A percentile compares a stretch with the other conserved stretches of the same genome.
Conservation (phyloP, 345 rosid species). For the Limnanthes douglasii region DNA sequence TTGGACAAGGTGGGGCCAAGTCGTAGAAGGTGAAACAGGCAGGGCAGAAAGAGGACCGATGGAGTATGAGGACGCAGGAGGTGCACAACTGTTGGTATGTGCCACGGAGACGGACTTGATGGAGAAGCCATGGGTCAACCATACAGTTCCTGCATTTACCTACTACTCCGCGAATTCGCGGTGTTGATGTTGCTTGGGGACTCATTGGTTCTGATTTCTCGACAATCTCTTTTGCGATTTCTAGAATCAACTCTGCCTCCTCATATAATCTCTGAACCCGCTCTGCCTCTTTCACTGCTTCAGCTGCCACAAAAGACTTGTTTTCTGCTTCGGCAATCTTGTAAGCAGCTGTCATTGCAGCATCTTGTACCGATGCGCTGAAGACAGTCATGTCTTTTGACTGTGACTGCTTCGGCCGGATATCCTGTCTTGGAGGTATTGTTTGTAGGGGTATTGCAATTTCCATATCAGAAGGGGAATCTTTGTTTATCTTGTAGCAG, state of each 20-base stretch:
- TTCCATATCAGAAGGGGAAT: slow-evolving; percentile 18
- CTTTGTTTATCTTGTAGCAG: slow-evolving; percentile 32
- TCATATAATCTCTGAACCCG: slow-evolving; percentile 32
- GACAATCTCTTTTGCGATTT: slow-evolving; percentile 28
- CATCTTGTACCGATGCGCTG: slow-evolving; percentile 22
- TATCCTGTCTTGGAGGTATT: slow-evolving; percentile 21
- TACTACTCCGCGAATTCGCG: no score
- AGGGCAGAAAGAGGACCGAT: slow-evolving; percentile 56
- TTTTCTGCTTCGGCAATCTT: slow-evolving; percentile 44
- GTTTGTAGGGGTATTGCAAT: slow-evolving; percentile 21
- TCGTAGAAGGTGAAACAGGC: slow-evolving; percentile 45
- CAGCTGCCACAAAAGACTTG: slow-evolving; percentile 35
- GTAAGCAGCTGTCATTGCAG: slow-evolving; percentile 27
- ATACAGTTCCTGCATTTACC: no score
- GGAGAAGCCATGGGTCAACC: slow-evolving; percentile 23
- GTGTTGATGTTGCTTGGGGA: no score
- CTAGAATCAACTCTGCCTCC: slow-evolving; percentile 25
- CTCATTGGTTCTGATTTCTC: no score
- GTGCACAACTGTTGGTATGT: slow-evolving; percentile 48
- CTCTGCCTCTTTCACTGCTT: slow-evolving; percentile 41
- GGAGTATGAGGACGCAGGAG: slow-evolving; percentile 55
- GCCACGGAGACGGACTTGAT: slow-evolving; percentile 39
- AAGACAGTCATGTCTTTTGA: no score
- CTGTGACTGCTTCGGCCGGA: slow-evolving; percentile 22
- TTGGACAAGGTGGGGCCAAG: slow-evolving; percentile 25